Conservation (phyloP, 257 asterid species). For the Solanum piurae region DNA sequence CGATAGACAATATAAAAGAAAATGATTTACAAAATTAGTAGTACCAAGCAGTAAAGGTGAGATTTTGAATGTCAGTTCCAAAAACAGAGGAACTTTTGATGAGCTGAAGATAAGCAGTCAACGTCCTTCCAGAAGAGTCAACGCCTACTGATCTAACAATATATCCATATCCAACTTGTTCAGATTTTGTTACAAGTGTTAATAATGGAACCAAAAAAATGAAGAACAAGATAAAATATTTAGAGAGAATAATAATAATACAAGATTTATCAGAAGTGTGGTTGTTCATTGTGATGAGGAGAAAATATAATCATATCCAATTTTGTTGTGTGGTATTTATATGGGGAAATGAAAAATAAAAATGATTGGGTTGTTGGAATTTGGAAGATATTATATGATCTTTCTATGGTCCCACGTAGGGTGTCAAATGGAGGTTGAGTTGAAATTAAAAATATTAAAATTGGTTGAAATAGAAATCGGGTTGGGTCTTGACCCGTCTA, state of each 20-base stretch:
- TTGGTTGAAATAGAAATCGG: no score
- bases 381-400: neutral
- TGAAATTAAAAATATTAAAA: no score
- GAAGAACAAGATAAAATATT: neutral
- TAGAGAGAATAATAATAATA: neutral
- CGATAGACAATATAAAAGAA: neutral
- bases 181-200: neutral
- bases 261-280: neutral
- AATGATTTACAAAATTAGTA: neutral
- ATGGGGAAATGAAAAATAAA: neutral
- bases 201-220: neutral
- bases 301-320: neutral
- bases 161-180: slow-evolving; percentile 14
- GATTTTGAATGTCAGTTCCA: slow-evolving; percentile 10
- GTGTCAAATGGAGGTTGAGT: no score
- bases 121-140: neutral
- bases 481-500: no score
- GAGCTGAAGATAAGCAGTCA: slow-evolving; percentile 11
- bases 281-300: neutral
- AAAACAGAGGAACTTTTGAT: slow-evolving; percentile 7
- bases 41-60: slow-evolving; percentile 8
- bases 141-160: neutral
- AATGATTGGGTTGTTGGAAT: neutral
- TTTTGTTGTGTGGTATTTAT: neutral
- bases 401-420: neutral